These are phyloP conservation scores for Boletus edulis DNA, from an alignment of 768 basidiomycete species.

Conservation along the genomic window DNA sequence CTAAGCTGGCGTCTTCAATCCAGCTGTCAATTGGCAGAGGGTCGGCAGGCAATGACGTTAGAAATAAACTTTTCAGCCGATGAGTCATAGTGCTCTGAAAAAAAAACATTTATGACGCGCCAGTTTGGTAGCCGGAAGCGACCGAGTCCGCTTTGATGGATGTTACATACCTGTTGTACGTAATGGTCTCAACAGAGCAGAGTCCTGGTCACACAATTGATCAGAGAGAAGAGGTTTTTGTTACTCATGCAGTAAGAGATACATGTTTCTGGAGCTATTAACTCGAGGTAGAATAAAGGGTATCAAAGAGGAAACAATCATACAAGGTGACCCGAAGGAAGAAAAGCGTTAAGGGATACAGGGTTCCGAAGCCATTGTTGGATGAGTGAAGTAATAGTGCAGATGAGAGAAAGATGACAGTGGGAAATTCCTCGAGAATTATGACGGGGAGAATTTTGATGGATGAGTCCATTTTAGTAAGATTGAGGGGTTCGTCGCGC, in stretches of 20 bases:
- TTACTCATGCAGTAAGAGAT: constrained; percentile 25
- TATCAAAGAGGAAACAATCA: constrained; percentile 22
- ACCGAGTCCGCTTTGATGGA: neutral
- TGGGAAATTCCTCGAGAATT: constrained; percentile 21
- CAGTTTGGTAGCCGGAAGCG: constrained; percentile 1
- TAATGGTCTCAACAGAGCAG: neutral
- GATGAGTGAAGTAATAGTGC: constrained; percentile 18
- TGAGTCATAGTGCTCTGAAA: neutral
- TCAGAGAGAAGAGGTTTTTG: constrained; percentile 3
- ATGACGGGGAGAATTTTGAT: constrained; percentile 7
- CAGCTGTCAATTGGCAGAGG: neutral
- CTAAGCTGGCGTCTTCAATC: neutral
- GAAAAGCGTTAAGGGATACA: constrained; percentile 27
- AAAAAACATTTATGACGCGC: neutral
- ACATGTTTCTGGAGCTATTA: constrained; percentile 31
- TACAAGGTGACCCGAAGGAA: constrained; percentile 18
- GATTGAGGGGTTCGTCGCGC: constrained; percentile 17
- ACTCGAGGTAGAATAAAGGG: constrained; percentile 28
- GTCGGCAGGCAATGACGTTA: neutral
- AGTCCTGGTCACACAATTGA: neutral
- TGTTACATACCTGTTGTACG: neutral
- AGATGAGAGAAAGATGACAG: constrained; percentile 24
- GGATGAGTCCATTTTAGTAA: constrained; percentile 19
- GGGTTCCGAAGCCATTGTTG: constrained; percentile 18
- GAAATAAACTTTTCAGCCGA: neutral